Conservation (phyloP, 306 rosid genomes). For the Rosa persica region DNA sequence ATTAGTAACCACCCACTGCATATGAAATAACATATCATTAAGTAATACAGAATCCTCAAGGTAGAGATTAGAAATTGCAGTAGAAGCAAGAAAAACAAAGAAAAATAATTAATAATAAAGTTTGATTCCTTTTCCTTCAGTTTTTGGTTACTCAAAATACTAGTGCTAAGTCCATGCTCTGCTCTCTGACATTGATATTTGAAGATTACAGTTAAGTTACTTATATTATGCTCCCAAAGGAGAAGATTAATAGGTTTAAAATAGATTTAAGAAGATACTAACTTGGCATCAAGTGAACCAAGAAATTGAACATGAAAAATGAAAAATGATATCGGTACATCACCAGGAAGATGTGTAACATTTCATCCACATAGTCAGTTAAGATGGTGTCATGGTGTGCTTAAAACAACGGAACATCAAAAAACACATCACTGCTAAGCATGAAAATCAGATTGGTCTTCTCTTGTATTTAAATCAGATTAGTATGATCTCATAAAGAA, state of each 20-base stretch:
- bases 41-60: background rate
- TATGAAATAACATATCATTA: slow-evolving; percentile 1
- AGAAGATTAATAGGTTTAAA: background rate
- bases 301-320: background rate
- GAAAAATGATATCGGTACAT: too few relatives aligned
- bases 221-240: background rate
- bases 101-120: background rate
- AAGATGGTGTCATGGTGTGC: background rate
- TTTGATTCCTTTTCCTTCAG: background rate
- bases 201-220: background rate
- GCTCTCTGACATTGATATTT: background rate
- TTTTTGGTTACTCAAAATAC: background rate
- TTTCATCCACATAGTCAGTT: background rate
- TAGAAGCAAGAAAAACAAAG: slow-evolving; percentile 1
- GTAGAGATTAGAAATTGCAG: background rate
- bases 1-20: slow-evolving; percentile 96
- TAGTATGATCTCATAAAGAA: background rate
- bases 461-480: background rate
- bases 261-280: background rate
- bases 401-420: background rate
- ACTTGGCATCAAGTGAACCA: slow-evolving; percentile 2
- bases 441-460: background rate
- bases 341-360: background rate
- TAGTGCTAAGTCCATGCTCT: background rate
- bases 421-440: background rate